These are phyloP conservation scores for Corymbia maculata DNA, from an alignment of 345 rosid genomes.

Conservation along the genomic window DNA sequence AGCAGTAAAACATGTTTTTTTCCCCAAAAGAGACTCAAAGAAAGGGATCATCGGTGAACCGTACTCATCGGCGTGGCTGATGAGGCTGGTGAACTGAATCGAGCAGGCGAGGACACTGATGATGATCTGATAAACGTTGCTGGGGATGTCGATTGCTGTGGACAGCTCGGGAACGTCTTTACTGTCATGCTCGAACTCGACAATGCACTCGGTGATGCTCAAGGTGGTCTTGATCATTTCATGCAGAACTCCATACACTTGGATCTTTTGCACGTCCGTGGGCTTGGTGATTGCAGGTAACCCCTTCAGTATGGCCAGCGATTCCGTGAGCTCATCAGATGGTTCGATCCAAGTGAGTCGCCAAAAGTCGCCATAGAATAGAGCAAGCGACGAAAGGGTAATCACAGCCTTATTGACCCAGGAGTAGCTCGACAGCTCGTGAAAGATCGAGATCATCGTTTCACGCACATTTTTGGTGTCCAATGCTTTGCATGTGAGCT, in stretches of 20 bases:
- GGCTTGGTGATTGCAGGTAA: background rate
- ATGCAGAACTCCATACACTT: background rate
- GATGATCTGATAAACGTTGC: background rate
- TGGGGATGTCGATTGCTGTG: background rate
- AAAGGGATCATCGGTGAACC: background rate
- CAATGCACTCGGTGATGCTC: background rate
- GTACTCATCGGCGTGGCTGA: background rate
- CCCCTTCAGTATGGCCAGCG: background rate
- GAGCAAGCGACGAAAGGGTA: background rate
- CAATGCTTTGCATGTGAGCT: constrained; percentile 4
- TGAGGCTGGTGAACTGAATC: background rate
- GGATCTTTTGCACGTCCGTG: background rate
- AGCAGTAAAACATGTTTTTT: background rate
- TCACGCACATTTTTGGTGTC: background rate
- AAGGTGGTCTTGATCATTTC: background rate
- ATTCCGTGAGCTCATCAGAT: background rate
- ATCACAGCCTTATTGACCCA: background rate
- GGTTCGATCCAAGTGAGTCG: background rate
- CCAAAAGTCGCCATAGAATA: background rate
- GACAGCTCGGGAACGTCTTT: background rate
- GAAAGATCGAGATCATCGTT: background rate
- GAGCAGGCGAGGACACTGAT: background rate
- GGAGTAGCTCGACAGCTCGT: background rate
- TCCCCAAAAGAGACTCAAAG: no score
- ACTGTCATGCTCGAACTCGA: background rate